Evolutionary conservation across 2,329 filamentous ascomycete species (phyloP), one percentile per base, ranked within the genome.

Genomic region (Lasiodiplodia sp.): DNA sequence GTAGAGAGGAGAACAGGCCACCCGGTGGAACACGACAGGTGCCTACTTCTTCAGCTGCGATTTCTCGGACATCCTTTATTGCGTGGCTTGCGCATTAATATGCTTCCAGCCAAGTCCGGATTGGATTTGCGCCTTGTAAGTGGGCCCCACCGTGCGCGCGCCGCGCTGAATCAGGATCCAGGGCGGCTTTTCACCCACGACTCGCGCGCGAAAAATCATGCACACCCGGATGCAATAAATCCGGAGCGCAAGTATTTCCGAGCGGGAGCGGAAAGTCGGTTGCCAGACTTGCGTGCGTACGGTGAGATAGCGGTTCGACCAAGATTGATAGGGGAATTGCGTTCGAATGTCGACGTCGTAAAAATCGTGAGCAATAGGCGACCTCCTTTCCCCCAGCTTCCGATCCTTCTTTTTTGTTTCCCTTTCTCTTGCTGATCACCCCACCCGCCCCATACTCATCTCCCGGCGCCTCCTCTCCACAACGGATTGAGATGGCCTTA

Each of bases 61-160:
- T n/a, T 47, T 47, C 44, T 47, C n/a, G 44, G 18, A 21, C 18
- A 47, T 47, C n/a, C n/a, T 60, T 23, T 47, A 44, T 47, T 60
- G n/a, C 57, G 57, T 44, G 57, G 57, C 57, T 60, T 47, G 57
- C 57, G 57, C 57, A 21, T 47, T 60, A 60, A 47, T 47, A 60
- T 47, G 57, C 47, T 31, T 60, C 57, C 44, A 40, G 25, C 53
- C 53, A 34, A 53, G 51, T 53, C 18, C 25, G 31, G 53, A 53
- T 31, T 31, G 51, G 53, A 34, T 56, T 56, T 56, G 21, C 21
- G 51, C 25, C 51, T 28, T 25, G 25, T 8, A 2, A 34, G 28
- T n/a, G 53, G 23, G 53, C 11, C 25, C 18, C 25, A 34, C 28
- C 53, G 53, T 28, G 31, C 55, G 31, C 31, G 8, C 3, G 51